A percentile compares a stretch with the other conserved stretches of the same genome.
Conservation (phyloP, 192 early-diverging fungal species). For the Rhizophagus clarus region DNA sequence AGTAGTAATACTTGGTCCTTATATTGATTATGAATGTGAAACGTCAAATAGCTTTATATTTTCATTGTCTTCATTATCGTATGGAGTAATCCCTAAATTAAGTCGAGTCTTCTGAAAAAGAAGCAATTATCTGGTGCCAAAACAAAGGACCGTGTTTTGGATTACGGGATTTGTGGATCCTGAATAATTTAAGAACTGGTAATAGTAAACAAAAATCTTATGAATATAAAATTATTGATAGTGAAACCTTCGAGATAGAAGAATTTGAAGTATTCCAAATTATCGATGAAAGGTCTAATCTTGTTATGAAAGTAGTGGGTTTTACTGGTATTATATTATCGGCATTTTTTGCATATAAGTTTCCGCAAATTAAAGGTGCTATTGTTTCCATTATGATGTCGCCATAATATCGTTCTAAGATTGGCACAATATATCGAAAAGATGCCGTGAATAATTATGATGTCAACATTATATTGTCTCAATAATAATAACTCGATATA, state of each 20-base stretch:
- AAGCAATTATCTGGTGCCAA: slow-evolving; percentile 1
- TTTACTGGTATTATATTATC: no score
- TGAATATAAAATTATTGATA: not conserved
- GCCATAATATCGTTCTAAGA: no score
- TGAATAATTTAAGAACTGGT: not conserved
- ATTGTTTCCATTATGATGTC: no score
- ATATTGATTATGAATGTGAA: not conserved
- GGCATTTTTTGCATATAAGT: no score
- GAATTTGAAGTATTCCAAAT: slow-evolving; percentile 22
- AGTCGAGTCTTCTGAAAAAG: not conserved
- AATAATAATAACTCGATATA: no score
- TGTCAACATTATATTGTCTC: no score
- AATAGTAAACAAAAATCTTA: not conserved
- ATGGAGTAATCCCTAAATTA: not conserved
- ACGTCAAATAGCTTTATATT: not conserved
- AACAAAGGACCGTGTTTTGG: slow-evolving; percentile 13
- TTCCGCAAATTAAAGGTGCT: no score
- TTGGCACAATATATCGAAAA: no score
- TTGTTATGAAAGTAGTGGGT: no score
- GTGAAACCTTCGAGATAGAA: not conserved
- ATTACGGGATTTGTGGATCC: not conserved
- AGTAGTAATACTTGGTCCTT: not conserved
- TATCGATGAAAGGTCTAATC: no score
- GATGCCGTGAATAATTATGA: no score
- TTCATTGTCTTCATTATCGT: not conserved